Evolutionary conservation across 2,329 filamentous ascomycete species (phyloP).

Genomic region (Paracoccidioides lutzii): DNA sequence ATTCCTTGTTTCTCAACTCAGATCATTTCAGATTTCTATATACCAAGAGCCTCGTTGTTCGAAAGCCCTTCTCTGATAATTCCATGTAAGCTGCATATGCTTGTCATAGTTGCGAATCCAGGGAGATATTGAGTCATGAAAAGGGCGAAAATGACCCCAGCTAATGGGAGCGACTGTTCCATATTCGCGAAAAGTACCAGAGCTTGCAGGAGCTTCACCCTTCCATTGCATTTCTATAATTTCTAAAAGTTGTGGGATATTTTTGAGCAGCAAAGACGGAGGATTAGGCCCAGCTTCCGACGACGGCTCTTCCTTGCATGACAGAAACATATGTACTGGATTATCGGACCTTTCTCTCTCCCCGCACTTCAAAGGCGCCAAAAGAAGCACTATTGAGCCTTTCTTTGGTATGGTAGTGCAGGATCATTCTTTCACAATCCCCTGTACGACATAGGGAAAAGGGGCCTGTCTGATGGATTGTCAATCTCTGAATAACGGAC

Average conservation of each 20-base stretch:
- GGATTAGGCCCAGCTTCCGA: not conserved
- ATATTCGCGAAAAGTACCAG: not conserved
- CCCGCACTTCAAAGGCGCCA: not conserved
- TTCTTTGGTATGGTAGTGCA: not conserved
- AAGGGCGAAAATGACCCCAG: not conserved
- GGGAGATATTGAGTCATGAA: conserved; percentile 1
- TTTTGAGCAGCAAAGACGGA: not conserved
- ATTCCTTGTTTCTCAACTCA: no score
- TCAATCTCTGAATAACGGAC: not conserved
- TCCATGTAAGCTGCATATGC: not conserved
- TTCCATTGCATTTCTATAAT: not conserved
- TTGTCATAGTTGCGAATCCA: not conserved
- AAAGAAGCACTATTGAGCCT: not conserved
- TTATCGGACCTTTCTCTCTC: not conserved
- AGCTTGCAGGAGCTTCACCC: not conserved
- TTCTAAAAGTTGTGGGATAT: not conserved
- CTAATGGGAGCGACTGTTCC: not conserved
- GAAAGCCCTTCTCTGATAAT: not conserved
- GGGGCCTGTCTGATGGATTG: not conserved
- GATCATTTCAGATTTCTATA: no score
- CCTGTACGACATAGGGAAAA: not conserved
- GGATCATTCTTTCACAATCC: not conserved
- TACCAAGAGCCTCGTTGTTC: not conserved
- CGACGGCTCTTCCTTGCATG: not conserved
- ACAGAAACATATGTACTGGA: not conserved